Base-by-base conservation (phyloP, 805 yeast species). In the Komagataella populi region DNA sequence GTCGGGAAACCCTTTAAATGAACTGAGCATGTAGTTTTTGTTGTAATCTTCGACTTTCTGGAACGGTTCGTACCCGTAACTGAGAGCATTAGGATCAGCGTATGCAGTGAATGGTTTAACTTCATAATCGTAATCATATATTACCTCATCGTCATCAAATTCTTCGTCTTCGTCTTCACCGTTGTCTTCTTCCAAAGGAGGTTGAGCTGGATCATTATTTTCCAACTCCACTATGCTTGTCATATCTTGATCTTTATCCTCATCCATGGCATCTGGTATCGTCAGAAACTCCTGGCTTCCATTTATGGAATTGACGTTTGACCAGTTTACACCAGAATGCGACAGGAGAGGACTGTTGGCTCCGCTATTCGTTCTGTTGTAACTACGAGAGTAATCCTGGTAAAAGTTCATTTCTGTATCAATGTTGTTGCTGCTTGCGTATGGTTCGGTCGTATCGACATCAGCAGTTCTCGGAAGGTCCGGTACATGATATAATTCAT, bases 401-500 rank as follows among this genome's bases (percentile, higher is more conserved):
- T 30, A 30, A 12, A 30, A 14, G 39, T 30, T 30, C 39, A 30
- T 30, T 30, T 30, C 39, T 30, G 39, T 30, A 7, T 30, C 22
- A 7, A 20, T 43, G 50, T n/a, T 45, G 48, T 10, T 49, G 52
- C 20, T 50, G 51, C 51, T 39, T 16, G 45, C 6, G 49, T 17
- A 24, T 10, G 39, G 39, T 30, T 47, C 23, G 43, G 39, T 23
- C 23, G 47, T 8, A 51, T 48, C 50, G 51, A 48, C 46, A 54
- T 49, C 39, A 30, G 39, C 39, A 14, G 39, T 30, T 14, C 14
- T 14, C n/a, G 39, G 39, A 30, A 30, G 39, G 14, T 30, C 39
- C 39, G 72, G 71, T 23, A 62, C 55, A 48, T 70, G 74, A 55
- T 77, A 78, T 30, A 79, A 64, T 54, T 79, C 84, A 51, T 80